Evolutionary conservation across 768 basidiomycete species (phyloP).

Genomic region (Aureoboletus auriporus): DNA sequence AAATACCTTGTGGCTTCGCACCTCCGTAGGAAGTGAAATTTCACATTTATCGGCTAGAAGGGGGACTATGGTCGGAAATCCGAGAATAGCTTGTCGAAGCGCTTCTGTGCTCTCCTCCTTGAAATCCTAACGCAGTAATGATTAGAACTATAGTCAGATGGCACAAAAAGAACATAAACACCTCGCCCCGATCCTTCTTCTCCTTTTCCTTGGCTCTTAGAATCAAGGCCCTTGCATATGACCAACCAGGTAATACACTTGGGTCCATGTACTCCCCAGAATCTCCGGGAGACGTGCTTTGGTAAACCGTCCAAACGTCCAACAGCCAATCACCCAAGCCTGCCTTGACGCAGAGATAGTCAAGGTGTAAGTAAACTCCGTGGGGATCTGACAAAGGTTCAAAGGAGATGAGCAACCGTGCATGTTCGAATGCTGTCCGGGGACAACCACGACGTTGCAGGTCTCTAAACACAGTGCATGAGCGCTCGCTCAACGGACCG

Average conservation of each 20-base stretch:
- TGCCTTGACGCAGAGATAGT: slow-evolving; percentile 80
- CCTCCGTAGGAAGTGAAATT: slow-evolving; percentile 50
- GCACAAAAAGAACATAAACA: slow-evolving; percentile 6
- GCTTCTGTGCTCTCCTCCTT: slow-evolving; percentile 56
- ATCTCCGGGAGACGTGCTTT: slow-evolving; percentile 4
- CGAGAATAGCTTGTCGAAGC: slow-evolving; percentile 65
- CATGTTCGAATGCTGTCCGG: slow-evolving; percentile 88
- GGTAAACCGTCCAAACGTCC: slow-evolving; percentile 44
- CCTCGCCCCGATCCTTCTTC: slow-evolving; percentile 39
- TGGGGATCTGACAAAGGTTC: slow-evolving; percentile 91
- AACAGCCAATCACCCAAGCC: slow-evolving; percentile 80
- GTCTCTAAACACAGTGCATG: slow-evolving; percentile 46
- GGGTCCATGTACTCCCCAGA: slow-evolving; percentile 42
- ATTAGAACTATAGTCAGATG: slow-evolving; percentile 2
- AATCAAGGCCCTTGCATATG: slow-evolving; percentile 67
- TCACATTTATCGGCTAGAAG: slow-evolving; percentile 86
- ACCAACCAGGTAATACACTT: slow-evolving; percentile 71
- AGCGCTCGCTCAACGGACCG: background rate
- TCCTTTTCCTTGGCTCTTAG: slow-evolving; percentile 50
- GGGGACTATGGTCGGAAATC: slow-evolving; percentile 79
- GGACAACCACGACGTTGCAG: slow-evolving; percentile 86
- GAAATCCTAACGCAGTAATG: slow-evolving; percentile 39
- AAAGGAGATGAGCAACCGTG: slow-evolving; percentile 77
- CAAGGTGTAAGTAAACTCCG: slow-evolving; percentile 76
- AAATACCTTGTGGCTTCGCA: slow-evolving; percentile 61